Base-by-base conservation (phyloP, 192 early-diverging fungal genomes). In the Coemansia sp. region DNA sequence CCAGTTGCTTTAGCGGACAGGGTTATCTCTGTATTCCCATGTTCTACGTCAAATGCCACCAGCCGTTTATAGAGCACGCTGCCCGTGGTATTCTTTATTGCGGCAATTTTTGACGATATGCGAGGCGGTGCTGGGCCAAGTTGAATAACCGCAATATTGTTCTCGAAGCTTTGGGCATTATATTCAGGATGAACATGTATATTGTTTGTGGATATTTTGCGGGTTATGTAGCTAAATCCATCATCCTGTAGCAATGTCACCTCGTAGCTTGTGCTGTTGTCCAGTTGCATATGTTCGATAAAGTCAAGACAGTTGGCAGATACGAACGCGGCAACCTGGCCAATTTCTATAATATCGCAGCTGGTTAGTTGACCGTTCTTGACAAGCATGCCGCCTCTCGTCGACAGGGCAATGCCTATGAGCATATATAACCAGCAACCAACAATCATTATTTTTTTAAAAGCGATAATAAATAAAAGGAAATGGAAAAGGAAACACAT, bases 241-340 rank as follows among this genome's bases (percentile, higher is more conserved):
- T 26, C 23, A 26, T 26, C 23, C 4, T 26, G 23, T 26, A 26
- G 23, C 23, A 53, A 18, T 0, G 54, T 41, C 1, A 67, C 47
- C 12, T 62, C 45, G 40, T 73, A 73, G 3, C 20, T 44, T 23
- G 50, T 59, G 28, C 28, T 45, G 2, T n/a, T 16, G 46, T 56
- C 41, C 3, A 66, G 39, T 5, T 14, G 23, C 1, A 30, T 45
- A n/a, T 36, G 18, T 26, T 60, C 53, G 8, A 48, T 38, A 16
- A 57, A 75, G 53, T 76, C 66, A 30, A 76, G 36, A 15, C 72
- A 76, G 41, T 58, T 61, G 18, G 66, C 72, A 2, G 72, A 46
- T 10, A 76, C 72, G 50, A 69, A 64, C 3, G 47, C 66, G 18
- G 45, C 60, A 0, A 54, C 58, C 15, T 43, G 40, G 41, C 50